A percentile compares a stretch with the other conserved stretches of the same genome.
Evolutionary conservation across 805 yeast genomes (phyloP).

Genomic region (Pichia occidentalis): DNA sequence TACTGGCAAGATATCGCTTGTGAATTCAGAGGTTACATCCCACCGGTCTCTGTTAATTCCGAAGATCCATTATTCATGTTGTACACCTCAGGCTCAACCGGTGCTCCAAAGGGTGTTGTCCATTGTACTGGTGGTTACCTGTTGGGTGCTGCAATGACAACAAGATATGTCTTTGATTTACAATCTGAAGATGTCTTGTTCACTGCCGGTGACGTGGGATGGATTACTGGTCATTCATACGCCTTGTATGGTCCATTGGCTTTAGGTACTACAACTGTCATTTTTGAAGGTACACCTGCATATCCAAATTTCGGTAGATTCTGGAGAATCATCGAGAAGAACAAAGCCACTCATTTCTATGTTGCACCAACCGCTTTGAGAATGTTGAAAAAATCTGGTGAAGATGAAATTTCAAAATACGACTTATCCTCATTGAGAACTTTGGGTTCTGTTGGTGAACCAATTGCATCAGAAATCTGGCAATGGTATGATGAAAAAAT

Average conservation of each 20-base stretch:
- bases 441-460: constrained; percentile 97
- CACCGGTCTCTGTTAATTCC: constrained; percentile 80
- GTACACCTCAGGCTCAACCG: constrained; percentile 97
- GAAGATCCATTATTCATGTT: constrained; percentile 95
- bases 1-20: constrained; percentile 92
- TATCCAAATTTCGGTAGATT: constrained; percentile 92
- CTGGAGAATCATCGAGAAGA: constrained; percentile 92
- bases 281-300: constrained; percentile 97
- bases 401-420: constrained; percentile 68
- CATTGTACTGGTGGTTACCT: constrained; percentile 94
- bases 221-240: constrained; percentile 98
- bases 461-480: constrained; percentile 97
- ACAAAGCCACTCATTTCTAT: constrained; percentile 91
- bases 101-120: constrained; percentile 96
- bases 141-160: constrained; percentile 85
- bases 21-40: constrained; percentile 76
- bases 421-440: constrained; percentile 85
- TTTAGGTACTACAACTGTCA: constrained; percentile 83
- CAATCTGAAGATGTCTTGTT: constrained; percentile 82
- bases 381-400: constrained; percentile 78
- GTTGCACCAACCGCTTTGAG: constrained; percentile 98
- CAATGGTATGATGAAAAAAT: constrained; percentile 94
- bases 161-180: constrained; percentile 89
- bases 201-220: constrained; percentile 98
- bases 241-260: constrained; percentile 90